Evolutionary conservation across 176 grass and related monocot genomes (phyloP), one percentile per base, ranked within the genome.

Genomic region (Ananas comosus): DNA sequence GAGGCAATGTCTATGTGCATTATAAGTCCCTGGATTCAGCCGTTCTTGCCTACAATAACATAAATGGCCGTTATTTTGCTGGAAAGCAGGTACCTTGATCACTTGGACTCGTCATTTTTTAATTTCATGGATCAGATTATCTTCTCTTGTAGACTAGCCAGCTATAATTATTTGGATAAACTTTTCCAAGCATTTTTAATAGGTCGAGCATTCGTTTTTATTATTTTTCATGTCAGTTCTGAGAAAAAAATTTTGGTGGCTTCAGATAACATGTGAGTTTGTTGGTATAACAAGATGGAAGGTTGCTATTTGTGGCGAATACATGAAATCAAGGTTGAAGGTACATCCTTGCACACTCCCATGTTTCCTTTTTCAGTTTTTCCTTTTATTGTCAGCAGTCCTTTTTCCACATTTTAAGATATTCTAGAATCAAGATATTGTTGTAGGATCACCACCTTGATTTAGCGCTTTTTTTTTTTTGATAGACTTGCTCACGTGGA

Each of bases 281-380:
- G 84, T 90, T 75, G 80, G 86, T 57, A 13, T 99, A 42, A 91
- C 94, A 66, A 99, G 67, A 86, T 99, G 94, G 94, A 99, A 91
- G 65, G 77, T 86, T 76, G 94, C 94, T 48, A 99, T 93, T 79
- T 93, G 94, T 68, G 94, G 94, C 53, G 94, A 99, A 70, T 99
- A 83, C 80, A 93, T 93, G 94, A 90, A 91, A 63, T 86, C 89
- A 73, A 92, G 87, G 76, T 80, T 93, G 54, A 99, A 99, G 89
- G 94, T 99, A 82, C 33, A 63, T 79, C 29, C 33, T 64, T 72
- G 25, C 51, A 16, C 13, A 25, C 4, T 23, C 13, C 50, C 66
- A 12, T 68, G 47, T 50, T 54, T 53, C 13, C 4, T 33, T 33
- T 71, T 75, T 69, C 59, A 0, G 6, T 51, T 80, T 13, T 47